Percentiles rank a stretch among this genome's conserved stretches.
Evolutionary conservation across 176 grass and related monocot species (phyloP).

Genomic region (Canna indica): DNA sequence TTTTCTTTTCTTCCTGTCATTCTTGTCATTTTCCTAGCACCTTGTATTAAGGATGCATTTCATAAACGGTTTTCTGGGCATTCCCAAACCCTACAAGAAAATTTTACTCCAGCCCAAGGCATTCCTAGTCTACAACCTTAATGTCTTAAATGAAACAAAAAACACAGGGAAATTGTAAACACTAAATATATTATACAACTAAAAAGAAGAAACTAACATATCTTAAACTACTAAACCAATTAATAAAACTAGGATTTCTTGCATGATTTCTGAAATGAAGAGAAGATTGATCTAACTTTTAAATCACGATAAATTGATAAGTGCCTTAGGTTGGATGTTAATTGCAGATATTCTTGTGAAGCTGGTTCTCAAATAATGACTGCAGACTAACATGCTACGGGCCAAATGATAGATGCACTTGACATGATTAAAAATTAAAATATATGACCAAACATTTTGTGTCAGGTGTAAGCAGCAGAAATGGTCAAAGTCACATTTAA

Average conservation of each 20-base stretch:
- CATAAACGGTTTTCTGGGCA: too few species aligned
- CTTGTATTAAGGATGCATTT: too few species aligned
- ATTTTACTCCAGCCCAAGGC: too few species aligned
- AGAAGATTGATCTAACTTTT: not conserved
- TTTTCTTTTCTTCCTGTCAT: too few species aligned
- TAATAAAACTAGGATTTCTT: not conserved
- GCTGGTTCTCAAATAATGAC: not conserved
- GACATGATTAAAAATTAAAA: not conserved
- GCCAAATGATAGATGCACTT: not conserved
- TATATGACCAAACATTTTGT: not conserved
- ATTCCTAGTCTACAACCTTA: too few species aligned
- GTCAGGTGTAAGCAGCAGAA: not conserved
- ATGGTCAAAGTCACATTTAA: not conserved
- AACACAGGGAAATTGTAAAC: too few species aligned
- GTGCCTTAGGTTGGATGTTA: not conserved
- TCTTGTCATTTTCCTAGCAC: too few species aligned
- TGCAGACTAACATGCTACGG: too few species aligned
- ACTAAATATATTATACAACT: not conserved
- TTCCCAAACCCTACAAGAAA: too few species aligned
- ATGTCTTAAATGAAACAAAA: too few species aligned
- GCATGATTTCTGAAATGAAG: not conserved
- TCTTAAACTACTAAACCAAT: not conserved
- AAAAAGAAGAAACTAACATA: not conserved
- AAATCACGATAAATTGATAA: not conserved
- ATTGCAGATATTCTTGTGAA: not conserved